Base-by-base conservation (phyloP, 2,329 filamentous ascomycete genomes). In the Acrocalymma vagum region DNA sequence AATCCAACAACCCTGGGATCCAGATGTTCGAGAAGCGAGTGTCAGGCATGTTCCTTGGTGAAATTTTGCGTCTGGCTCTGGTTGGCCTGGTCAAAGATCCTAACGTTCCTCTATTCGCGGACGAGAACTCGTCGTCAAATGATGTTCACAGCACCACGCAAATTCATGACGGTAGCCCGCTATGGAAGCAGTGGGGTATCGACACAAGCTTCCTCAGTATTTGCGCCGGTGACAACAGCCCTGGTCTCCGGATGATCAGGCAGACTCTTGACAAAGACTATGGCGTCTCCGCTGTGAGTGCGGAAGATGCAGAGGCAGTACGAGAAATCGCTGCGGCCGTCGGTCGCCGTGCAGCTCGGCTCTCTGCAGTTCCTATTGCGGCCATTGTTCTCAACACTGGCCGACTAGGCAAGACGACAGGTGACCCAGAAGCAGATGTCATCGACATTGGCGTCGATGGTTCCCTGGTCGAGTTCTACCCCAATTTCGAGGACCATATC, bases 11-110 rank as follows among this genome's bases (percentile, higher is more conserved):
- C 71, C 93, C 92, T 0, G 94, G 94, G 17, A 84, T 95, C 48
- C 94, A 99, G 67, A 96, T 97, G 89, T 99, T 97, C 65, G 94
- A 99, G 77, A 99, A 99, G 80, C 88, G 93, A 31, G 87, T 99
- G 11, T 96, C 91, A 1, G 94, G 94, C 68, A 97, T 99, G 93
- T 99, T 97, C 75, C 73, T 99, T 32, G 94, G 94, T 38, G 94
- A 99, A 71, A 92, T 97, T 50, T 80, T 96, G 39, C 87, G 94
- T 38, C 80, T 90, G 29, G 85, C 86, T 11, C 75, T 96, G 15
- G 69, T 94, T 34, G 78, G 84, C 42, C 80, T 96, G 67, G 76
- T 92, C 61, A 80, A 87, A 57, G 80, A 89, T 55, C 77, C 84
- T 18, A 69, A 78, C 1, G 73, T 87, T 6, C 78, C 84, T 3